phyloP scores from a whole-genome alignment of 345 rosid species.

The Gossypium longicalyx region DNA sequence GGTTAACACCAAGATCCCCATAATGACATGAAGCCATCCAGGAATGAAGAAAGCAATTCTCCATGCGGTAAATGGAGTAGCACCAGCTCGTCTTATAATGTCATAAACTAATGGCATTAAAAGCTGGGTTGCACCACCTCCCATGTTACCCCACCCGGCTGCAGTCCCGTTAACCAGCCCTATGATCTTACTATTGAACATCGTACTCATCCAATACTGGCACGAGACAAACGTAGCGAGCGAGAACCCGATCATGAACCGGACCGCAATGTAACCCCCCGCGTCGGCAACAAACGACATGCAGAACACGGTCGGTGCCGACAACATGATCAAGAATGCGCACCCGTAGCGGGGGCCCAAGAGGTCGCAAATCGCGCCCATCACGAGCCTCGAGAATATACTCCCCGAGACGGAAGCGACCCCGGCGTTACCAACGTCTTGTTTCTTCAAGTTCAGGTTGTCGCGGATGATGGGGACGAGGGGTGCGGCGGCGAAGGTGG shows the following conservation, averaged over 20 bases:
- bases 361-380: conserved; percentile 86
- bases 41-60: conserved; percentile 85
- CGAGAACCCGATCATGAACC: conserved; percentile 94
- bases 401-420: conserved; percentile 91
- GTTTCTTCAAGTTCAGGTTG: conserved; percentile 62
- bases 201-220: conserved; percentile 97
- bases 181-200: conserved; percentile 82
- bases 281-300: conserved; percentile 67
- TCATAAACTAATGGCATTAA: conserved; percentile 82
- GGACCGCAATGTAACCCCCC: conserved; percentile 59
- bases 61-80: conserved; percentile 85
- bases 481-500: conserved; percentile 92
- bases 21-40: conserved; percentile 45
- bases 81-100: conserved; percentile 40
- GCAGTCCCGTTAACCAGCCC: conserved; percentile 91
- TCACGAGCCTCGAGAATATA: conserved; percentile 85
- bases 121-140: conserved; percentile 86
- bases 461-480: conserved; percentile 84
- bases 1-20: too few species aligned
- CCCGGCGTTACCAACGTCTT: conserved; percentile 76
- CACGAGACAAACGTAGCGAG: conserved; percentile 90
- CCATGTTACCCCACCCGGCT: conserved; percentile 96
- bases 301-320: conserved; percentile 83
- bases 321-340: conserved; percentile 69
- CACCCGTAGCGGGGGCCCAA: conserved; percentile 87